A percentile compares a stretch with the other conserved stretches of the same genome.
phyloP scores from a whole-genome alignment of 1,284 basidiomycete genomes.

The Ustilago loliicola region DNA sequence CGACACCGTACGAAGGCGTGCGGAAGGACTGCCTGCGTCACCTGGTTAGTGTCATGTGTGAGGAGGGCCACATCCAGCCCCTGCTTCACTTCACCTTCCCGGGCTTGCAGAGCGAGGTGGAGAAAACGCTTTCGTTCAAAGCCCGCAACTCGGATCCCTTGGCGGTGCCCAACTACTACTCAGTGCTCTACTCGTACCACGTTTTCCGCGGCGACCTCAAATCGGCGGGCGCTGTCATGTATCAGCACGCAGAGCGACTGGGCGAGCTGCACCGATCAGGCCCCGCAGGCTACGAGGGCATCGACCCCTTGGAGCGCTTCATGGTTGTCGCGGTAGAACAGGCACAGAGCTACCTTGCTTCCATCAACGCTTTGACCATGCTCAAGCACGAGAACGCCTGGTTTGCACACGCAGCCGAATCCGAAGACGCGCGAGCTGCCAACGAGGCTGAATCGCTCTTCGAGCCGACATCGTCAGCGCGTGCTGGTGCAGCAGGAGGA shows the following conservation, averaged over 20 bases:
- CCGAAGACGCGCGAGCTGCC: slow-evolving; percentile 24
- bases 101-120: slow-evolving; percentile 87
- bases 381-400: slow-evolving; percentile 86
- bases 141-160: slow-evolving; percentile 93
- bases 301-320: slow-evolving; percentile 51
- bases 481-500: slow-evolving; percentile 10
- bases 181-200: slow-evolving; percentile 89
- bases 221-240: slow-evolving; percentile 79
- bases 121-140: slow-evolving; percentile 90
- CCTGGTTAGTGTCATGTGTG: slow-evolving; percentile 94
- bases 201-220: slow-evolving; percentile 68
- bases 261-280: slow-evolving; percentile 72
- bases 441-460: slow-evolving; percentile 37
- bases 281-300: slow-evolving; percentile 10
- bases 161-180: slow-evolving; percentile 86
- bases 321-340: slow-evolving; percentile 78
- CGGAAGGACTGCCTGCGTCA: slow-evolving; percentile 97
- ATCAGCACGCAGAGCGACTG: slow-evolving; percentile 87
- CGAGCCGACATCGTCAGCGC: slow-evolving; percentile 20
- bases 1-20: slow-evolving; percentile 74
- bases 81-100: slow-evolving; percentile 88
- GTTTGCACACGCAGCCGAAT: slow-evolving; percentile 75
- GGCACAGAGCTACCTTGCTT: slow-evolving; percentile 83
- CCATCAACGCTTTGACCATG: slow-evolving; percentile 89
- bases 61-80: slow-evolving; percentile 82